These are phyloP conservation scores for Kuraishia hungarica DNA, from an alignment of 805 yeast species.

Conservation along the genomic window DNA sequence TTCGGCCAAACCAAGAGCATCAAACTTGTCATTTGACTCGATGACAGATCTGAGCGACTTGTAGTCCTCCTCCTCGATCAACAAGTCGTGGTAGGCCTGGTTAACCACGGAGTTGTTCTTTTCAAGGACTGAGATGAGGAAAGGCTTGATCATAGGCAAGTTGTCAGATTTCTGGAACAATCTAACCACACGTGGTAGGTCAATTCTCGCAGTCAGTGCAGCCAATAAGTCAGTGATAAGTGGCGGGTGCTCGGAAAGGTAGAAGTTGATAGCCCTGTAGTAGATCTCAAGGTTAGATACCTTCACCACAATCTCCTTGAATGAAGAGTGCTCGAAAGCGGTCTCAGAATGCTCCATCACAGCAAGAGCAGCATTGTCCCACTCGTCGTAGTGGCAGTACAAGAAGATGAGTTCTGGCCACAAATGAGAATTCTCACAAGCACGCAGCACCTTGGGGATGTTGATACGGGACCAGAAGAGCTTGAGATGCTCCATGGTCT, in stretches of 20 bases:
- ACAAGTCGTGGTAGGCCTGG: conserved; percentile 88
- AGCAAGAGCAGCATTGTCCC: conserved; percentile 96
- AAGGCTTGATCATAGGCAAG: conserved; percentile 92
- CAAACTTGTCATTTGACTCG: conserved; percentile 86
- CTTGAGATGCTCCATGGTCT: conserved; percentile 93
- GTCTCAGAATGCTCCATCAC: conserved; percentile 93
- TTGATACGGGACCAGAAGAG: conserved; percentile 97
- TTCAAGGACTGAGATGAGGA: conserved; percentile 82
- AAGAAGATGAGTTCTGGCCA: conserved; percentile 96
- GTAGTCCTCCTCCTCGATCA: conserved; percentile 95
- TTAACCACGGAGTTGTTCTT: conserved; percentile 89
- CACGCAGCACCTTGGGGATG: conserved; percentile 93
- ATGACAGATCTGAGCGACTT: conserved; percentile 81
- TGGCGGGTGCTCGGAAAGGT: conserved; percentile 86
- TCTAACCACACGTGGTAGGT: conserved; percentile 88
- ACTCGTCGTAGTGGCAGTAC: conserved; percentile 97
- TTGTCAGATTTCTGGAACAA: conserved; percentile 94
- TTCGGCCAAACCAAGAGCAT: conserved; percentile 84
- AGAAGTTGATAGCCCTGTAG: conserved; percentile 94
- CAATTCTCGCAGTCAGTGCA: conserved; percentile 81
- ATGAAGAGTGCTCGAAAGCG: conserved; percentile 87
- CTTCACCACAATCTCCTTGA: conserved; percentile 91
- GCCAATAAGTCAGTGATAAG: conserved; percentile 79
- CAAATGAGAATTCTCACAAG: conserved; percentile 87
- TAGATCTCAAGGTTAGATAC: conserved; percentile 94